Base-by-base conservation (phyloP, 768 basidiomycete species). In the Coprinopsis marcescibilis region DNA sequence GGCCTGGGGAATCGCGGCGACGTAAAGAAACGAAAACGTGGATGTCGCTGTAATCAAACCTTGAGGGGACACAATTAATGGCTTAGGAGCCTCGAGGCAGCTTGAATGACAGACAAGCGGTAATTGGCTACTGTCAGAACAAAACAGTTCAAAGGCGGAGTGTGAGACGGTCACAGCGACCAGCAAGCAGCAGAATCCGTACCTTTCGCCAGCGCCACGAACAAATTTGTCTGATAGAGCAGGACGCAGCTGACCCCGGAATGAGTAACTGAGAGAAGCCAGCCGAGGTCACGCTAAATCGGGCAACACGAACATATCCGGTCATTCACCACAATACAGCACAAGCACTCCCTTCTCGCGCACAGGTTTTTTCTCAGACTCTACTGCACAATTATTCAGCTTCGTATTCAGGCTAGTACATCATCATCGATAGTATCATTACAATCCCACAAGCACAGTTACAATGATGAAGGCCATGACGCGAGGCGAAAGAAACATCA, bases 51-150 rank as follows among this genome's bases (percentile, higher is more conserved):
- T n/a, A 48, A 48, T 48, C 46, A 48, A 48, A 42, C 46, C 38
- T 34, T 41, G 25, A 48, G 12, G 45, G 32, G 38, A 13, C 6
- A 27, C 25, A 41, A 48, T 48, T 40, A 24, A 48, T 26, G 27
- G n/a, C 37, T n/a, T 32, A 26, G 12, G 19, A 24, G 48, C 40
- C 48, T 43, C 41, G 29, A 49, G 41, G 48, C 40, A 15, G 33
- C 21, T 29, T 24, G 32, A 35, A 36, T 45, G 44, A 45, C 44
- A 36, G 46, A 32, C 27, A 48, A 25, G 27, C 48, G 42, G 48
- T 34, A 49, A 49, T 26, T 49, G 48, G 48, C 23, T 19, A 43
- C 25, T 29, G 48, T 49, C 27, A 49, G 48, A 49, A 43, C 41
- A 49, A 48, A 48, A 21, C 41, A 32, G 33, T 14, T 36, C 25